These are phyloP conservation scores for Claviceps purpurea DNA, from an alignment of 2,329 filamentous ascomycete genomes.

Conservation along the genomic window DNA sequence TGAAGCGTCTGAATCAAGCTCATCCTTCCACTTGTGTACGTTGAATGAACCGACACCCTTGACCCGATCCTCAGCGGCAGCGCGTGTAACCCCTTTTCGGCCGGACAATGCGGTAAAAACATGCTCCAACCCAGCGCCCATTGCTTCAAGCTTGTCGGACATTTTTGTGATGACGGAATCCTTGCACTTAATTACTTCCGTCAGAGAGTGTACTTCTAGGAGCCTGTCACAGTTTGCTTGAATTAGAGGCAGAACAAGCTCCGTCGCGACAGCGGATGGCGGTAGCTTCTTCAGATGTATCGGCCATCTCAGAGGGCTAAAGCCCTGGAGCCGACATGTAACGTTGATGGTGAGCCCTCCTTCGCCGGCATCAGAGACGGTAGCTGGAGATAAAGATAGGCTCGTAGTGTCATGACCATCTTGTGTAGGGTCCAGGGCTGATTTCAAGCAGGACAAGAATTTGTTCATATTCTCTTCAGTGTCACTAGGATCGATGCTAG, in stretches of 20 bases:
- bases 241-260: slow-evolving; percentile 39
- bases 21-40: slow-evolving; percentile 23
- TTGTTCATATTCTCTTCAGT: slow-evolving; percentile 53
- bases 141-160: slow-evolving; percentile 39
- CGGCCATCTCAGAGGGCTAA: slow-evolving; percentile 52
- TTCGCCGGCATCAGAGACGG: slow-evolving; percentile 20
- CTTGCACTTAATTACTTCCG: slow-evolving; percentile 32
- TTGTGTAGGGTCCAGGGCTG: slow-evolving; percentile 34
- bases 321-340: slow-evolving; percentile 48
- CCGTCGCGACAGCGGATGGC: slow-evolving; percentile 28
- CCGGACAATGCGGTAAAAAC: slow-evolving; percentile 38
- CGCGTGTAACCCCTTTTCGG: slow-evolving; percentile 32
- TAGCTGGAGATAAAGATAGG: slow-evolving; percentile 27
- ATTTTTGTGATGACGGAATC: slow-evolving; percentile 37
- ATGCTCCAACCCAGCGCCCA: slow-evolving; percentile 37
- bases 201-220: slow-evolving; percentile 29
- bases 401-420: slow-evolving; percentile 29
- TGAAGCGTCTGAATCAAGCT: slow-evolving; percentile 12
- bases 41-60: slow-evolving; percentile 38
- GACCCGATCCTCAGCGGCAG: slow-evolving; percentile 32
- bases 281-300: slow-evolving; percentile 39
- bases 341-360: slow-evolving; percentile 38
- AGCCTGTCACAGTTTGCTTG: slow-evolving; percentile 28
- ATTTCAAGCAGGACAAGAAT: slow-evolving; percentile 49
- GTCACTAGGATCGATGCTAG: slow-evolving; percentile 61